Base-by-base conservation (phyloP, 495 filamentous ascomycete species). In the Daldinia vernicosa region DNA sequence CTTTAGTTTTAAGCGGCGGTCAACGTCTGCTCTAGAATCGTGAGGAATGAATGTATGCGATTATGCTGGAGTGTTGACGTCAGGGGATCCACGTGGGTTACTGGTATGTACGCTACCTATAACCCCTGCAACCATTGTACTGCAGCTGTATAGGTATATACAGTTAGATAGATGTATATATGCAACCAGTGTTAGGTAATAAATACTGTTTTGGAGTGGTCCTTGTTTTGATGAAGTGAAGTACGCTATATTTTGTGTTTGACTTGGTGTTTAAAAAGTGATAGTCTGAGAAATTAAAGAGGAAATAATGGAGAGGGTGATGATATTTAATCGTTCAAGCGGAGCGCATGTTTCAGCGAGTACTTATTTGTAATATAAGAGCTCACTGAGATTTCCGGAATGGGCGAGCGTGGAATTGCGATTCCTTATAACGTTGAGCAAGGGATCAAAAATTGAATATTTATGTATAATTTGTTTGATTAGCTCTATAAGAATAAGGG, bases 51-150 rank as follows among this genome's bases (percentile, higher is more conserved):
- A 67, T 47, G 9, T 50, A 56, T 37, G 61, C 4, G 12, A 65
- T 65, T 19, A 56, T 71, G 62, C 40, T 57, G 37, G 26, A 55
- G 59, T 63, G 17, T 72, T 72, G 63, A 72, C 69, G 69, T 72
- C 63, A 72, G 55, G 69, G 69, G 59, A 30, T 40, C 63, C 54
- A 67, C 60, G 64, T 39, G 60, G 54, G 28, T 11, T 63, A 0
- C 43, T 28, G 33, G 57, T 19, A 37, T 19, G 8, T 30, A 30
- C 28, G 8, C n/a, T n/a, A n/a, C n/a, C n/a, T 45, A n/a, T 27
- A 47, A 62, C 33, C 66, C 58, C 66, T 55, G 58, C 17, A 57
- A 15, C 39, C 6, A 47, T n/a, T n/a, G n/a, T n/a, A 14, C 33
- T 54, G 43, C 43, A 50, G 28, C 26, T 61, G 4, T 35, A 35